Evolutionary conservation across 768 basidiomycete species (phyloP).

Genomic region (Asterophora lycoperdoides): DNA sequence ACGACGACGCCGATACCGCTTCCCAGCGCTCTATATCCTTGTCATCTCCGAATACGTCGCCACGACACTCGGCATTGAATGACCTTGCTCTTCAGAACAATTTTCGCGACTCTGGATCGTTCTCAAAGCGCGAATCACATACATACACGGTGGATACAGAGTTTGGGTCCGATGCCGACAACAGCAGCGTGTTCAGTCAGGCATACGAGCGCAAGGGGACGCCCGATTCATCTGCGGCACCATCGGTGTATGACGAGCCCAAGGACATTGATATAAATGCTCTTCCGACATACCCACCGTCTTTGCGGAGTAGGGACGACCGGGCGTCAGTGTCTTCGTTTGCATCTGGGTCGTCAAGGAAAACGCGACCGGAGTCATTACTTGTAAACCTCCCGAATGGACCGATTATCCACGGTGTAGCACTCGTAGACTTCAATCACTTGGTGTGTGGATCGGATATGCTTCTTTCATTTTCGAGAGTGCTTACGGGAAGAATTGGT

Average conservation of each 20-base stretch:
- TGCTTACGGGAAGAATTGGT: slow-evolving; percentile 9
- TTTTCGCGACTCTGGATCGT: slow-evolving; percentile 22
- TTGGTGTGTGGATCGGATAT: slow-evolving; percentile 47
- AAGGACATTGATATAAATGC: slow-evolving; percentile 28
- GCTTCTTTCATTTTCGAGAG: slow-evolving; percentile 1
- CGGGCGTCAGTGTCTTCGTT: slow-evolving; percentile 60
- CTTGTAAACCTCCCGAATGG: slow-evolving; percentile 55
- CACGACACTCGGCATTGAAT: slow-evolving; percentile 33
- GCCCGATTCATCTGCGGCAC: slow-evolving; percentile 48
- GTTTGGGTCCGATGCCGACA: slow-evolving; percentile 50
- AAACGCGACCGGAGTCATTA: slow-evolving; percentile 77
- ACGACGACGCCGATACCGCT: slow-evolving; percentile 70
- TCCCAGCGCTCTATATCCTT: slow-evolving; percentile 77
- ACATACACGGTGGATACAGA: slow-evolving; percentile 51
- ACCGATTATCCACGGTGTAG: slow-evolving; percentile 78
- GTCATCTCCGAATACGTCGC: slow-evolving; percentile 58
- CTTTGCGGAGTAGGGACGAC: slow-evolving; percentile 38
- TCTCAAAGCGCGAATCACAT: slow-evolving; percentile 39
- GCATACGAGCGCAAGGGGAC: slow-evolving; percentile 38
- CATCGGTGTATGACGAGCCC: slow-evolving; percentile 41
- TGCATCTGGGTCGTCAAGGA: slow-evolving; percentile 60
- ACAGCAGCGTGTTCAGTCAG: slow-evolving; percentile 46
- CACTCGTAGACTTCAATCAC: slow-evolving; percentile 94
- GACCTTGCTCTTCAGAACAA: slow-evolving; percentile 14
- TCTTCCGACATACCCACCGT: slow-evolving; percentile 59